phyloP scores from a whole-genome alignment of 2,329 filamentous ascomycete genomes.

The Beauveria bassiana region DNA sequence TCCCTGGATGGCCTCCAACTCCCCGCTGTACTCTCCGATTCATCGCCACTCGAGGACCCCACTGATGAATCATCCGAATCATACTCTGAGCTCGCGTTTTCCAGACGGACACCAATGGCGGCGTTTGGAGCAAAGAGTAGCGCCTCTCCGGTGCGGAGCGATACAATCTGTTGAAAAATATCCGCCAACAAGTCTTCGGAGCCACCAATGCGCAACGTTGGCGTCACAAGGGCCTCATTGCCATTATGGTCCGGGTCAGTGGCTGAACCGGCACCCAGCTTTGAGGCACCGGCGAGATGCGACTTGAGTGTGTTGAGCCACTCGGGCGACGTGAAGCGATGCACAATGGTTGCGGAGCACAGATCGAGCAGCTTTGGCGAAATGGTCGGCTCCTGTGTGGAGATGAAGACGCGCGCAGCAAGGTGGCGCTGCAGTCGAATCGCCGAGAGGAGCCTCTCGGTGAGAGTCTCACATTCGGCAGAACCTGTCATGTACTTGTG shows the following conservation, averaged over 20 bases:
- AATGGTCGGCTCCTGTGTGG: conserved; percentile 67
- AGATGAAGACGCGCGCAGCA: conserved; percentile 56
- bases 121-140: conserved; percentile 40
- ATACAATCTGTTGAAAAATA: conserved; percentile 35
- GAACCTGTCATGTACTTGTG: conserved; percentile 63
- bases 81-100: not conserved
- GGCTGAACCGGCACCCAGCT: not conserved
- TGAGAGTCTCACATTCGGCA: conserved; percentile 46
- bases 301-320: conserved; percentile 41
- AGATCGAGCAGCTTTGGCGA: conserved; percentile 59
- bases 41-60: not conserved
- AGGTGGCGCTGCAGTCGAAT: conserved; percentile 64
- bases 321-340: conserved; percentile 57
- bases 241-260: not conserved
- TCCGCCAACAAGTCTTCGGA: conserved; percentile 13
- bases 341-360: conserved; percentile 58
- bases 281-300: conserved; percentile 32
- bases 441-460: conserved; percentile 48
- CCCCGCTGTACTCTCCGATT: not conserved
- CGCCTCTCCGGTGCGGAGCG: conserved; percentile 36
- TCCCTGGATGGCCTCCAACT: not conserved
- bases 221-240: not conserved
- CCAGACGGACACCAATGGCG: conserved; percentile 23
- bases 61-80: not conserved
- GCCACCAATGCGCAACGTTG: not conserved